These are phyloP conservation scores for Chrysanthemum lavandulifolium DNA, from an alignment of 129 eudicot genomes.

Conservation along the genomic window DNA sequence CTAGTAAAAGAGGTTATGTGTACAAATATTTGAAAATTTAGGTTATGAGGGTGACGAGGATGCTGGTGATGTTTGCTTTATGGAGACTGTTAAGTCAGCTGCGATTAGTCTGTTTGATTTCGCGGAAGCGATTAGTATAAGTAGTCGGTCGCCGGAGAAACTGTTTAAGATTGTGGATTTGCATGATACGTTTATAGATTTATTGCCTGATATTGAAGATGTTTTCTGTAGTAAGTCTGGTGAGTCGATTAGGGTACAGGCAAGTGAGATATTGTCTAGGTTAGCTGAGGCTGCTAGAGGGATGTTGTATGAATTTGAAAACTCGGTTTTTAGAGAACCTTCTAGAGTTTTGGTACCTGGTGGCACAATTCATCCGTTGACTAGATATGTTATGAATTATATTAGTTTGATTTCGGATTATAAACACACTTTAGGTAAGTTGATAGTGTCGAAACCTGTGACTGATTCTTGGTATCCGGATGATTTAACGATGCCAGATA, in stretches of 20 bases:
- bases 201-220: slow-evolving; percentile 67
- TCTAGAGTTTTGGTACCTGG: slow-evolving; percentile 74
- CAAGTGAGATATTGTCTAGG: slow-evolving; percentile 63
- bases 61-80: slow-evolving; percentile 51
- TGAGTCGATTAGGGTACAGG: slow-evolving; percentile 62
- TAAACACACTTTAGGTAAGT: slow-evolving; percentile 50
- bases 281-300: slow-evolving; percentile 76
- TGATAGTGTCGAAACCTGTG: slow-evolving; percentile 66
- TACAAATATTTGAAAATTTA: slow-evolving; percentile 50
- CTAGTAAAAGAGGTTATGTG: slow-evolving; percentile 56
- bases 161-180: slow-evolving; percentile 74
- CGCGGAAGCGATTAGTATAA: slow-evolving; percentile 68
- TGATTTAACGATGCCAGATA: slow-evolving; percentile 48
- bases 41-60: slow-evolving; percentile 14
- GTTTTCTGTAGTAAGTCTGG: slow-evolving; percentile 52
- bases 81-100: slow-evolving; percentile 67
- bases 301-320: slow-evolving; percentile 72
- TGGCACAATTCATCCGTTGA: slow-evolving; percentile 85
- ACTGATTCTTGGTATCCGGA: slow-evolving; percentile 58
- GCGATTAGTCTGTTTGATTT: slow-evolving; percentile 62
- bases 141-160: slow-evolving; percentile 75
- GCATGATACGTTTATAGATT: slow-evolving; percentile 52
- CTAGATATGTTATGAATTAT: slow-evolving; percentile 90
- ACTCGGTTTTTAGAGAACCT: slow-evolving; percentile 66
- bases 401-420: slow-evolving; percentile 70